Evolutionary conservation across 805 yeast species (phyloP).

Genomic region (Candida alai): DNA sequence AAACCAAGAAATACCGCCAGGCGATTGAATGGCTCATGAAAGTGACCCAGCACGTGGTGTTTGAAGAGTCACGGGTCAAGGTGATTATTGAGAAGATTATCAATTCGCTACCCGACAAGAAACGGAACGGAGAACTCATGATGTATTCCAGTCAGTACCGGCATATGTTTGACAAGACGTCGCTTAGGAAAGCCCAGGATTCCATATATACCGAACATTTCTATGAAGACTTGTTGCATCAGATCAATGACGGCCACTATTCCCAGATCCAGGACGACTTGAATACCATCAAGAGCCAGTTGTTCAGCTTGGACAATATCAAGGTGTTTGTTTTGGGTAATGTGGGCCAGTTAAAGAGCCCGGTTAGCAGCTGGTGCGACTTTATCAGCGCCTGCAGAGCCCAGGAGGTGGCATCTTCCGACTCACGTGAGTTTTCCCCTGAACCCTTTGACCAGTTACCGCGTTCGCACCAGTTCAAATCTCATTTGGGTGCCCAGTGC

Average conservation of each 20-base stretch:
- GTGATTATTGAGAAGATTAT: conserved; percentile 61
- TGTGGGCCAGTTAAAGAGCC: conserved; percentile 44
- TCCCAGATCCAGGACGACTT: conserved; percentile 45
- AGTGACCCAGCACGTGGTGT: conserved; percentile 59
- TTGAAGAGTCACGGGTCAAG: conserved; percentile 68
- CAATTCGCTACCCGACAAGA: conserved; percentile 57
- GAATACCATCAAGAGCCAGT: conserved; percentile 45
- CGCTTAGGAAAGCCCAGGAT: conserved; percentile 66
- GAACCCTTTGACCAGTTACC: conserved; percentile 37
- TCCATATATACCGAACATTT: conserved; percentile 58
- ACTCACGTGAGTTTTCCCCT: conserved; percentile 4
- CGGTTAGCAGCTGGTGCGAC: conserved; percentile 56
- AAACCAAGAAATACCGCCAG: conserved; percentile 53
- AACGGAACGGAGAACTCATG: conserved; percentile 62
- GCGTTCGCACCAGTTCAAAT: conserved; percentile 48
- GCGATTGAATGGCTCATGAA: conserved; percentile 77
- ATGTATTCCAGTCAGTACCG: conserved; percentile 59
- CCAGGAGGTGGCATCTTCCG: conserved; percentile 13
- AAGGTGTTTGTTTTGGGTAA: conserved; percentile 74
- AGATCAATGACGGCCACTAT: conserved; percentile 54
- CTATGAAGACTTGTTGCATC: conserved; percentile 39
- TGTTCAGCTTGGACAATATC: conserved; percentile 57
- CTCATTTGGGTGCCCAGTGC: conserved; percentile 53
- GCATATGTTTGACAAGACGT: conserved; percentile 50
- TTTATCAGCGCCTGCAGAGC: conserved; percentile 23